Base-by-base conservation (phyloP, 192 early-diverging fungal species). In the Coemansia sp. region DNA sequence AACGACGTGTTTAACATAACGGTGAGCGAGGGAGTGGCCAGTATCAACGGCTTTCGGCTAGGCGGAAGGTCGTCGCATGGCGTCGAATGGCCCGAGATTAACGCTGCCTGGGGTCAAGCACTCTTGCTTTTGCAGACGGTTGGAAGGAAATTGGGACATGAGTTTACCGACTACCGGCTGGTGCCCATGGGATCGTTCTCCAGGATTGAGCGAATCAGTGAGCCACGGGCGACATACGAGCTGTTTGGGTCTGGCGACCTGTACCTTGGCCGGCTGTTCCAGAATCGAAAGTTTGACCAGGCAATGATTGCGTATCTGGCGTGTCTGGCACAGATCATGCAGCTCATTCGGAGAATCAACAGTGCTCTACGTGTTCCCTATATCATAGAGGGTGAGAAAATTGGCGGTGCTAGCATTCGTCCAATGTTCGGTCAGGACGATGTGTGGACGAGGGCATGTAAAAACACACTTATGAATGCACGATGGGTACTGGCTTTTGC, bases 11-110 rank as follows among this genome's bases (percentile, higher is more conserved):
- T 96, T 69, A 87, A 87, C 47, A 95, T 98, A 37, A 71, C 85
- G 37, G 87, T 93, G 41, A 86, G 87, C 57, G 92, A 92, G 1
- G 83, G 86, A 30, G 88, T 96, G 67, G 94, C 89, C 9, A 93
- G 90, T 9, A 98, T 98, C 64, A 96, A 98, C 71, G 94, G 92
- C 1, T 92, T 94, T 55, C 80, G 95, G 19, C 64, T 98, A 40
- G 95, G 95, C 17, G 71, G 78, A 9, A 83, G 91, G 21, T 80
- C 93, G 11, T 83, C 86, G 6, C 84, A 90, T 61, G 82, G 81
- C 33, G 93, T 98, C 27, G 94, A 96, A 38, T 98, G 96, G 96
- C 80, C 72, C 21, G 96, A 98, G 77, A 94, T 98, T 54, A 98
- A 98, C 77, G 93, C 96, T 0, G 96, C 90, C 2, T 89, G 93